Conservation (phyloP, 768 basidiomycete genomes). For the Lactarius evosmus region DNA sequence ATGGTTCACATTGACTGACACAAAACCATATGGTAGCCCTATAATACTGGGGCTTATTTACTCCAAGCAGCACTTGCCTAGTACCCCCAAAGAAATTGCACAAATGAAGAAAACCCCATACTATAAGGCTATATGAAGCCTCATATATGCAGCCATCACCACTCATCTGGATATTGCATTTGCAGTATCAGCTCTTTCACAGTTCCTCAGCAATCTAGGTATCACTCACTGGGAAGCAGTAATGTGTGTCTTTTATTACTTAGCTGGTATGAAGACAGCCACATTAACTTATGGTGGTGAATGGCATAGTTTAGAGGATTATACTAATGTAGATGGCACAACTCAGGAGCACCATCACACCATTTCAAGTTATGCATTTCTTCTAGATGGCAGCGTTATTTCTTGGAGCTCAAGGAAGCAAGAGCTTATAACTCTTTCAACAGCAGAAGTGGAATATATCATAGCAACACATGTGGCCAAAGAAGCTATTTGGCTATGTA, state of each 20-base stretch:
- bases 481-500: background rate
- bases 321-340: too few species aligned
- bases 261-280: background rate
- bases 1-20: constrained; percentile 30
- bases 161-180: constrained; percentile 39
- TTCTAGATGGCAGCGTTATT: background rate
- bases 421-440: constrained; percentile 4
- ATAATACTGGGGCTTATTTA: constrained; percentile 27
- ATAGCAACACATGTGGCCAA: background rate
- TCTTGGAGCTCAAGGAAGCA: too few species aligned
- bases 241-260: background rate
- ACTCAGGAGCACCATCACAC: background rate
- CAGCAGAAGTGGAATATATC: constrained; percentile 10
- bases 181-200: constrained; percentile 27
- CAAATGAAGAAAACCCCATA: background rate
- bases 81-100: background rate
- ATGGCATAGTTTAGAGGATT: too few species aligned
- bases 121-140: background rate
- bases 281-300: background rate
- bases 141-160: too few species aligned
- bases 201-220: background rate
- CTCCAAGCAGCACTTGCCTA: background rate
- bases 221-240: too few species aligned
- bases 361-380: background rate
- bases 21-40: constrained; percentile 30